Evolutionary conservation across 1,139 yeast species (phyloP), one percentile per base, ranked within the genome.

Genomic region (Hyphopichia burtonii): DNA sequence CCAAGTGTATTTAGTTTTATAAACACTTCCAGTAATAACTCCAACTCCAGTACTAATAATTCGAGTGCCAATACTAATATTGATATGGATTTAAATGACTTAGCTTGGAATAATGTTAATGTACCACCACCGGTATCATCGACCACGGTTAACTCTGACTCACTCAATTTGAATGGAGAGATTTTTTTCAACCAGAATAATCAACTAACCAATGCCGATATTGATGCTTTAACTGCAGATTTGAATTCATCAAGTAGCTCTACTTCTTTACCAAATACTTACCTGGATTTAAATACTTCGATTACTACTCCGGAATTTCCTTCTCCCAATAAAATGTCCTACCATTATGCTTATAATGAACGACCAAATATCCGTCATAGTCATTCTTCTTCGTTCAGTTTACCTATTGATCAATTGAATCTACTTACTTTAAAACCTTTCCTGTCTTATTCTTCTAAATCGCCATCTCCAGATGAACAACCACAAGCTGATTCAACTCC

Each of bases 171-270:
- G 22, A 57, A 56, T 46, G 61, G 56, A 42, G 63, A 58, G 42
- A 46, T 54, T 9, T 57, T 58, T 41, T 56, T 57, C 40, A 51
- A 48, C 39, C 45, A 50, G 18, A 41, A 43, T 11, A 28, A 28
- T 28, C 31, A 28, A 28, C 6, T 16, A 7, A 37, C 15, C 12
- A 22, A 17, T 34, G 22, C 85, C 89, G 71, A 83, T 82, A 63
- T 87, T 90, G 59, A 85, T 75, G 83, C 83, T 84, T 63, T 87
- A 90, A 59, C 85, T 75, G 83, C 83, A 84, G 75, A 85, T 80
- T 74, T n/a, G 7, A n/a, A 18, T 31, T 14, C 22, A 15, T 36
- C 38, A 9, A 9, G 25, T 11, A 25, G 33, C 4, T 12, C 38
- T 19, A 30, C 25, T 10, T 33, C 37, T 6, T 27, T 33, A 20